Evolutionary conservation across 78 protist species (phyloP).

Genomic region (Isochrysis galbana): DNA sequence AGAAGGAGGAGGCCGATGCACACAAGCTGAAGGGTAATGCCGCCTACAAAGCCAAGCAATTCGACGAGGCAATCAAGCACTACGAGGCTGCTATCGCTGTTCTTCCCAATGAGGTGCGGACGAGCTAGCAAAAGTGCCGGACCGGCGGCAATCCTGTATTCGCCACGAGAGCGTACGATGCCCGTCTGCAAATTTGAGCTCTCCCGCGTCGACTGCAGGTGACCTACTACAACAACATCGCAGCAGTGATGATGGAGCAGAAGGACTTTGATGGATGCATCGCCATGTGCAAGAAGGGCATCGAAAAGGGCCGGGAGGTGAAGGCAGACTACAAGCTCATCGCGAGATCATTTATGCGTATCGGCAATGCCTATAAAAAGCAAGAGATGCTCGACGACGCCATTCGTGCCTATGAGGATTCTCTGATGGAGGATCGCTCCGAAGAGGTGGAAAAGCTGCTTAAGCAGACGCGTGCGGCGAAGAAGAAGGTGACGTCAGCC

Average conservation of each 20-base stretch:
- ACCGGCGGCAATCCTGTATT: no score
- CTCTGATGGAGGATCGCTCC: conserved; percentile 75
- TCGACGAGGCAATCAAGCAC: conserved; percentile 67
- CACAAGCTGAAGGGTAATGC: conserved; percentile 73
- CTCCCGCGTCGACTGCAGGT: no score
- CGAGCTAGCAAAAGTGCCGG: no score
- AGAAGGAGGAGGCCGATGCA: conserved; percentile 61
- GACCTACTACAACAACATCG: conserved; percentile 62
- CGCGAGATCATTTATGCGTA: conserved; percentile 59
- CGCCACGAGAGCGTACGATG: no score
- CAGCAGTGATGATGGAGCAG: conserved; percentile 76
- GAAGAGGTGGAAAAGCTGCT: conserved; percentile 56
- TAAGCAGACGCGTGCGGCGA: conserved; percentile 14
- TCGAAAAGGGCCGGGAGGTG: conserved; percentile 52
- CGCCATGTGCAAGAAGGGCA: conserved; percentile 61
- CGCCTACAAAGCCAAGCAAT: conserved; percentile 67
- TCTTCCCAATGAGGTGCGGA: conserved; percentile 55
- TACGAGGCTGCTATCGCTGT: conserved; percentile 68
- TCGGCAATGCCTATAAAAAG: conserved; percentile 67
- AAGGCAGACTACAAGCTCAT: conserved; percentile 68
- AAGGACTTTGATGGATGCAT: conserved; percentile 49
- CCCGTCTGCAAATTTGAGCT: no score
- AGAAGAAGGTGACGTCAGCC: conserved; percentile 37
- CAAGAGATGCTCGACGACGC: conserved; percentile 57
- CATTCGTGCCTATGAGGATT: conserved; percentile 44